These are phyloP conservation scores for Ampelocalamus luodianensis DNA, from an alignment of 176 grass and related monocot species.

Conservation along the genomic window DNA sequence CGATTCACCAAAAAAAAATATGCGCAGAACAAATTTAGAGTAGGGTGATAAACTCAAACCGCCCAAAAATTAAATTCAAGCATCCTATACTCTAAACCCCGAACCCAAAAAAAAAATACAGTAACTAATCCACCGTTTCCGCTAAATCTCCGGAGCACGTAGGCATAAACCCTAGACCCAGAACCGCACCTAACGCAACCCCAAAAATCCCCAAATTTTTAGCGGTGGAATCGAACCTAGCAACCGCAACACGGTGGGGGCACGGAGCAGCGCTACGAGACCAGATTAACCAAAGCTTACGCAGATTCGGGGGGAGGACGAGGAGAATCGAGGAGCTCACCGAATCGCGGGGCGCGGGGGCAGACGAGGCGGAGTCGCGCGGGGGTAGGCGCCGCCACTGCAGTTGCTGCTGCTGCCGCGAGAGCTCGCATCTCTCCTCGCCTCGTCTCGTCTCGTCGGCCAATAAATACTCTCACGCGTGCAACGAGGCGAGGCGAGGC, in stretches of 20 bases:
- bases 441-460: background rate
- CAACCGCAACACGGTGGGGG: background rate
- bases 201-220: background rate
- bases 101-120: too few relatives aligned
- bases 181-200: background rate
- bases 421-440: conserved; percentile 50
- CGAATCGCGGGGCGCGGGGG: conserved; percentile 28
- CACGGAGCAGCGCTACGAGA: background rate
- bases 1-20: background rate
- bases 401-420: conserved; percentile 41
- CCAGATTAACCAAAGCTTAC: background rate
- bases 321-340: conserved; percentile 20
- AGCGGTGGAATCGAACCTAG: background rate
- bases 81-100: background rate
- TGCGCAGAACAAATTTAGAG: conserved; percentile 4
- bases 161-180: background rate
- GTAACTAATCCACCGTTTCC: background rate
- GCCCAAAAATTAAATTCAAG: background rate
- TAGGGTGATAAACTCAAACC: background rate
- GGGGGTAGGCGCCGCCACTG: conserved; percentile 50
- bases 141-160: background rate
- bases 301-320: background rate
- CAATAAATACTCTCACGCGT: conserved; percentile 41
- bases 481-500: background rate
- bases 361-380: conserved; percentile 14